Evolutionary conservation across 2,329 filamentous ascomycete genomes (phyloP), one percentile per base, ranked within the genome.

Genomic region (Ophiostoma sp.): DNA sequence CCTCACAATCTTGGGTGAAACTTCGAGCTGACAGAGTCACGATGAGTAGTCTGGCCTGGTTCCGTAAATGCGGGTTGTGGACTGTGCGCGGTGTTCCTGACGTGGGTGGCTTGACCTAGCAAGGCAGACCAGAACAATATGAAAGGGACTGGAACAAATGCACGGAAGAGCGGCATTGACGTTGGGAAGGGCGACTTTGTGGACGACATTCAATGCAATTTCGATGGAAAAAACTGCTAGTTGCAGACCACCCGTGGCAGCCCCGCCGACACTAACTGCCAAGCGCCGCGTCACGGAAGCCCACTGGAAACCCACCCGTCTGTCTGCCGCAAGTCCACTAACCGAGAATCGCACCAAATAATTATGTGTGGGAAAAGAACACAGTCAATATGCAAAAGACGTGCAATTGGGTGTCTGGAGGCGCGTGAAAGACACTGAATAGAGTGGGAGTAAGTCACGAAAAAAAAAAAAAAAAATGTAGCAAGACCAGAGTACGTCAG

Each of bases 191-290:
- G 55, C 3, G 48, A 22, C 48, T 52, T 52, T 22, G n/a, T n/a
- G n/a, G n/a, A n/a, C n/a, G n/a, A n/a, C n/a, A n/a, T n/a, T 1
- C 19, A 22, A 31, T 31, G 22, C 22, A 52, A 19, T 42, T 12
- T 42, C 1, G 1, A 12, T 42, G 39, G 39, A 28, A 28, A n/a
- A 22, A 55, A 25, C 22, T 19, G 19, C 28, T 25, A 28, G 12
- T 31, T 33, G 25, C 25, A 59, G n/a, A 59, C 22, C 11, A 33
- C 55, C 57, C 57, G 33, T 61, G 57, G 57, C 31, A 61, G 55
- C 31, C 25, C 55, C 25, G 57, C 57, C 57, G 57, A 39, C 61
- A 39, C 61, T 64, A 64, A 63, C n/a, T 64, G 36, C 61, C 61
- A 64, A 64, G 61, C 61, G 61, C 61, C 19, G 61, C 61, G 61